Base-by-base conservation (phyloP, 768 basidiomycete species). In the Tricholoma terreum region DNA sequence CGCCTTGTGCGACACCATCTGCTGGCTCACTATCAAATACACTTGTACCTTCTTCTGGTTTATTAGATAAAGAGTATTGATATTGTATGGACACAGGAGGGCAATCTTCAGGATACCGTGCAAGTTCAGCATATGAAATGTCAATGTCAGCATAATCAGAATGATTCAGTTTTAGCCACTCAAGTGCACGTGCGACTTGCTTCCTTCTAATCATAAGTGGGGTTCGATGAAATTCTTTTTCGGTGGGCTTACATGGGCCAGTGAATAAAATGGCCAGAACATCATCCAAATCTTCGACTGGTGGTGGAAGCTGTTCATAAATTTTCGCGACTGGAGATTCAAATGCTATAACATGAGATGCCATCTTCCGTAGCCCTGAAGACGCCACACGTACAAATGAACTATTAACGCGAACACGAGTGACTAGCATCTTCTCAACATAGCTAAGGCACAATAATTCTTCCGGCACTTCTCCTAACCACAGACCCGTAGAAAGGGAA, bases 91-190 rank as follows among this genome's bases (percentile, higher is more conserved):
- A 21, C 31, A 64, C 64, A 24, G 64, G 70, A 11, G 57, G 61
- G 10, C 27, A 62, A 33, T 58, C 46, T 17, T 62, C 46, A 17
- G 63, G 60, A 59, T 72, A 69, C 45, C 38, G 12, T 10, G 42
- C 17, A 15, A 69, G 59, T 50, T 65, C 70, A 19, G 63, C 57
- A 17, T 59, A 8, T 6, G 69, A 66, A 43, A 74, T 69, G 9
- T 63, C 59, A 1, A 74, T 7, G 60, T 74, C 69, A 24, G 42
- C 34, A 56, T 75, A 76, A 53, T 69, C 70, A 15, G 40, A 9
- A 56, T 75, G 71, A 56, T 75, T 75, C 5, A 68, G 58, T 21
- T 65, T 67, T 0, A 75, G 55, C 73, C 71, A 75, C 17, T 70
- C 57, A 3, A 75, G 53, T 0, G 74, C 73, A 0, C 42, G 17